phyloP scores from a whole-genome alignment of 2,329 filamentous ascomycete species.

The Neofusicoccum parvum region DNA sequence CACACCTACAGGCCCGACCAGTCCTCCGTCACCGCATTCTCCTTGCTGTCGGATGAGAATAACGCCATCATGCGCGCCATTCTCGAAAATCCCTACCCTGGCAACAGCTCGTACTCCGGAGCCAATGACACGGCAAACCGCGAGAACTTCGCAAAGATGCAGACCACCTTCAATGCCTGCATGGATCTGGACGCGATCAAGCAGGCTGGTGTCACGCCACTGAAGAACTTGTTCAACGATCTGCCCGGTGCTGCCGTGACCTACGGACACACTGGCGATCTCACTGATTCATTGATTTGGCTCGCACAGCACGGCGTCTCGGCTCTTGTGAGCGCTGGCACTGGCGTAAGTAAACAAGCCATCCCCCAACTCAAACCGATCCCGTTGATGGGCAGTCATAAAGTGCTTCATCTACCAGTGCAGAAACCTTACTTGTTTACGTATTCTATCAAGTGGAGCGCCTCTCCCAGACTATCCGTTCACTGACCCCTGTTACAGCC shows the following conservation, averaged over 20 bases:
- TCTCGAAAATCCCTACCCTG: background rate
- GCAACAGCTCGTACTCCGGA: background rate
- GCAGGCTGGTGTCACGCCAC: slow-evolving; percentile 57
- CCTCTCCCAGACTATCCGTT: background rate
- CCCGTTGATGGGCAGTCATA: too few species aligned
- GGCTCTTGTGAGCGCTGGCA: background rate
- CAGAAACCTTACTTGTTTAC: too few species aligned
- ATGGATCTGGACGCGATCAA: slow-evolving; percentile 63
- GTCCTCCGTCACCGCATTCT: slow-evolving; percentile 12
- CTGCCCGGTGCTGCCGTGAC: background rate
- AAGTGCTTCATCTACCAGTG: too few species aligned
- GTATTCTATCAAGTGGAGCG: too few species aligned
- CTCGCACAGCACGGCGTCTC: background rate
- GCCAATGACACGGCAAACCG: slow-evolving; percentile 52
- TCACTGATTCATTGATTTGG: slow-evolving; percentile 4
- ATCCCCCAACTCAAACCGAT: too few species aligned
- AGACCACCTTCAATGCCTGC: slow-evolving; percentile 66
- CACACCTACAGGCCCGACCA: slow-evolving; percentile 69
- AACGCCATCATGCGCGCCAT: background rate
- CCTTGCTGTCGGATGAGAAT: background rate
- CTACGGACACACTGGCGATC: background rate
- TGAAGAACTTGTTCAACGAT: slow-evolving; percentile 50
- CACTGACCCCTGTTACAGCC: background rate
- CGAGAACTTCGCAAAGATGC: slow-evolving; percentile 67
- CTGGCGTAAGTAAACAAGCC: background rate